Conservation (phyloP, 2,329 filamentous ascomycete species). For the Fusarium pininemorale region DNA sequence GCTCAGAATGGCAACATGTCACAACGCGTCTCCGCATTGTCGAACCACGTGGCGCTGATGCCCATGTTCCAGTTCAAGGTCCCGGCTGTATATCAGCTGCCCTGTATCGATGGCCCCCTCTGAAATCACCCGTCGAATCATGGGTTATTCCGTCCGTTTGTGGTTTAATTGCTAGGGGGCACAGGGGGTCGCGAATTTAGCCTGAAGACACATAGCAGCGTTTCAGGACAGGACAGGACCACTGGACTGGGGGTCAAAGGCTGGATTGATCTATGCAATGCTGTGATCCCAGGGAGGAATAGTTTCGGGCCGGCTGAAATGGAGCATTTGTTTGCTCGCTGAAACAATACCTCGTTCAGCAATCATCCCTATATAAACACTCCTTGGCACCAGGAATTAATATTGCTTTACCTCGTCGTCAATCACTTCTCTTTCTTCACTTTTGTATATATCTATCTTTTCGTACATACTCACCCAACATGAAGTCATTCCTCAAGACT, state of each 20-base stretch:
- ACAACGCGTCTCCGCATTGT: slow-evolving; percentile 1
- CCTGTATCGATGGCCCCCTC: background rate
- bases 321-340: background rate
- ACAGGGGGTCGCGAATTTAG: slow-evolving; percentile 6
- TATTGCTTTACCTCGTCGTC: background rate
- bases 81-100: background rate
- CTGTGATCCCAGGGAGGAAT: background rate
- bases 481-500: slow-evolving; percentile 17
- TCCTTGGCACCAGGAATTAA: background rate
- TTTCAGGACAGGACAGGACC: background rate
- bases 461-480: slow-evolving; percentile 4
- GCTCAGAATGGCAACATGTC: background rate
- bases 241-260: background rate
- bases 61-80: background rate
- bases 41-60: slow-evolving; percentile 12
- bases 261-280: background rate
- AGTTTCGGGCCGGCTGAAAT: background rate
- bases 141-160: background rate
- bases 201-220: background rate
- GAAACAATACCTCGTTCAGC: background rate
- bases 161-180: background rate
- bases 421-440: background rate
- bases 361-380: slow-evolving; percentile 9
- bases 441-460: background rate
- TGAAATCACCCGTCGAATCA: background rate